phyloP scores from a whole-genome alignment of 2,329 filamentous ascomycete genomes.

The Stemphylium vesicarium region DNA sequence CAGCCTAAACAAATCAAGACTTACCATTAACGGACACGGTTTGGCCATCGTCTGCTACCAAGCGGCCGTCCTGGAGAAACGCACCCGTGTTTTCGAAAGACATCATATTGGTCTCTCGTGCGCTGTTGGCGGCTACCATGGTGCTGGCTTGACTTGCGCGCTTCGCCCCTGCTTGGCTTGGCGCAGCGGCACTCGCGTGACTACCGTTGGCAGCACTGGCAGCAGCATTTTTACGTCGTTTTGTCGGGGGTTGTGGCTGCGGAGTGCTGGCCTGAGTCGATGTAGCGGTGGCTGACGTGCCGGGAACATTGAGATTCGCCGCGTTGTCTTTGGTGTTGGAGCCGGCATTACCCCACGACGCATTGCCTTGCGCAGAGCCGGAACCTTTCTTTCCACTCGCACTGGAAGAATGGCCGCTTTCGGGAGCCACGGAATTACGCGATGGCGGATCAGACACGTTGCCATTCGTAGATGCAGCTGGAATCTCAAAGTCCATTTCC shows the following conservation, averaged over 20 bases:
- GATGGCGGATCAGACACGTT: conserved; percentile 54
- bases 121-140: conserved; percentile 48
- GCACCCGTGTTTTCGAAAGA: conserved; percentile 77
- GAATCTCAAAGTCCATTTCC: conserved; percentile 84
- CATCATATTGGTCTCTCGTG: conserved; percentile 82
- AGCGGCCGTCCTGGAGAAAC: conserved; percentile 73
- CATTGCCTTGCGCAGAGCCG: conserved; percentile 49
- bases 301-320: conserved; percentile 55
- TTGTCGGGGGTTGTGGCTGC: conserved; percentile 51
- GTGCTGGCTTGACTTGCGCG: conserved; percentile 40
- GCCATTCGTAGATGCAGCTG: conserved; percentile 64
- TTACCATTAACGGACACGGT: conserved; percentile 83
- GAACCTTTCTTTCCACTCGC: conserved; percentile 48
- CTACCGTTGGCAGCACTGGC: conserved; percentile 42
- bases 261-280: conserved; percentile 41
- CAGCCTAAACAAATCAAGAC: conserved; percentile 30
- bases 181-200: conserved; percentile 45
- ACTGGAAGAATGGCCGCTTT: conserved; percentile 40
- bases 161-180: conserved; percentile 48
- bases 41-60: conserved; percentile 91
- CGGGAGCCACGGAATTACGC: conserved; percentile 43
- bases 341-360: conserved; percentile 46
- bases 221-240: conserved; percentile 83
- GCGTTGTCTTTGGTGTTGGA: conserved; percentile 45
- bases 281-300: conserved; percentile 65